A percentile compares a stretch with the other conserved stretches of the same genome.
Evolutionary conservation across 2,329 filamentous ascomycete genomes (phyloP).

Genomic region (Cladophialophora immunda): DNA sequence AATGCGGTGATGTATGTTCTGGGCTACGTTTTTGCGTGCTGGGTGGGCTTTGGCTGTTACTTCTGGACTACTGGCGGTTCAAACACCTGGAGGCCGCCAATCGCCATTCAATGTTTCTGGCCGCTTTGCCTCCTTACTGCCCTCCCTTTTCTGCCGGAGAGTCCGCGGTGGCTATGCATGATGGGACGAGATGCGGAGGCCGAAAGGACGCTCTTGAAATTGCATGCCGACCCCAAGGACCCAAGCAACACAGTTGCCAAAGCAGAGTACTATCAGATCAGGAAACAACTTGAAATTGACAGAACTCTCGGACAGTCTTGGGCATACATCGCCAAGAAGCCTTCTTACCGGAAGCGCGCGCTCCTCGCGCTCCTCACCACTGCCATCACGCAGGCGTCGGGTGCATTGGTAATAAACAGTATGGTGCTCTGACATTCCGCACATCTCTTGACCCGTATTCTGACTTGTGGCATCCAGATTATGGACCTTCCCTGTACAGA

Average conservation of each 20-base stretch:
- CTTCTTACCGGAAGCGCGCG: constrained; percentile 32
- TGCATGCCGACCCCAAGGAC: not conserved
- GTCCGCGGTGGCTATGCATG: not conserved
- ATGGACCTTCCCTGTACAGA: not conserved
- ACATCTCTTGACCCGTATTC: no score
- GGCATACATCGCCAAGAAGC: constrained; percentile 30
- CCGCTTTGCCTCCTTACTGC: constrained; percentile 18
- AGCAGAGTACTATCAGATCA: constrained; percentile 39
- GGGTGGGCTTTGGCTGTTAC: constrained; percentile 34
- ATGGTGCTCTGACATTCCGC: no score
- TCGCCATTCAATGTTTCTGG: constrained; percentile 26
- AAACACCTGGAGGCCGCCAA: constrained; percentile 37
- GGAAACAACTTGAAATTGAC: constrained; percentile 34
- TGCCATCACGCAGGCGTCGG: constrained; percentile 42
- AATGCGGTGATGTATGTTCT: no score
- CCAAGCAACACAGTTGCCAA: constrained; percentile 1
- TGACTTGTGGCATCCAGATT: no score
- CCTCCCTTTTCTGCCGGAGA: not conserved
- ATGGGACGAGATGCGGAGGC: not conserved
- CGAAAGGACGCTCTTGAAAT: not conserved
- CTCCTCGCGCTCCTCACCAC: constrained; percentile 28
- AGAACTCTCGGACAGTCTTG: constrained; percentile 25
- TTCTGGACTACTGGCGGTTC: constrained; percentile 27
- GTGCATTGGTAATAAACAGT: constrained; percentile 53
- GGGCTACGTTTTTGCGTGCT: not conserved